Evolutionary conservation across 1,284 basidiomycete species (phyloP).

Genomic region (Anthracocystis walkeri): DNA sequence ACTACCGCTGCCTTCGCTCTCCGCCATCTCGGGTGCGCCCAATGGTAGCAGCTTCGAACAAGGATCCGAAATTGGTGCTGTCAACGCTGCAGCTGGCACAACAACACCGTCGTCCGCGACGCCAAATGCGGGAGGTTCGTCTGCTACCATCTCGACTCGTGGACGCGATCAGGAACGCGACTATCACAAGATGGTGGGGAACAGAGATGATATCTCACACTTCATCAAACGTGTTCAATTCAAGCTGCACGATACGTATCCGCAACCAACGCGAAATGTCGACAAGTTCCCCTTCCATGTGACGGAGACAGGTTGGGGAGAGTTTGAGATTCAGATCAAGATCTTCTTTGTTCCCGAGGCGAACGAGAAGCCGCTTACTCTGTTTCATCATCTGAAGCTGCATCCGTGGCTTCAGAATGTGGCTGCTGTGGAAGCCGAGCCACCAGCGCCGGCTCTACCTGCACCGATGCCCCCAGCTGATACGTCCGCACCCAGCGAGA

Average conservation of each 20-base stretch:
- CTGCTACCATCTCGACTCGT: conserved; percentile 54
- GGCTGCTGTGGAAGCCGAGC: conserved; percentile 76
- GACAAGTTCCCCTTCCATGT: conserved; percentile 95
- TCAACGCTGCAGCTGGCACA: conserved; percentile 22
- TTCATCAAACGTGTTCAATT: conserved; percentile 87
- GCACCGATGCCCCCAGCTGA: conserved; percentile 41
- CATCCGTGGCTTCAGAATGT: conserved; percentile 84
- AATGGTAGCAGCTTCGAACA: conserved; percentile 27
- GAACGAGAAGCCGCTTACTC: conserved; percentile 86
- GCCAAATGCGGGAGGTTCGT: conserved; percentile 11
- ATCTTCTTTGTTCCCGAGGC: conserved; percentile 92
- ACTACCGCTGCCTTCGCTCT: conserved; percentile 70
- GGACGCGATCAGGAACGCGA: conserved; percentile 63
- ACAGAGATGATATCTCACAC: conserved; percentile 68
- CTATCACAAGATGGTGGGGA: conserved; percentile 66
- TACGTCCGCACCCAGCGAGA: conserved; percentile 25
- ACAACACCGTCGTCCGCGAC: conserved; percentile 7
- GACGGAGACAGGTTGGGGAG: conserved; percentile 98
- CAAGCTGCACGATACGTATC: conserved; percentile 96
- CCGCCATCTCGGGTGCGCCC: conserved; percentile 34
- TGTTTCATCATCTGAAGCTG: conserved; percentile 93
- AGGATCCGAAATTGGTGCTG: conserved; percentile 40
- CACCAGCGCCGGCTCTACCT: conserved; percentile 59
- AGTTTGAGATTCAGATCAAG: conserved; percentile 95
- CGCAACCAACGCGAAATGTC: conserved; percentile 86